phyloP scores from a whole-genome alignment of 345 rosid species.

The Salix viminalis region DNA sequence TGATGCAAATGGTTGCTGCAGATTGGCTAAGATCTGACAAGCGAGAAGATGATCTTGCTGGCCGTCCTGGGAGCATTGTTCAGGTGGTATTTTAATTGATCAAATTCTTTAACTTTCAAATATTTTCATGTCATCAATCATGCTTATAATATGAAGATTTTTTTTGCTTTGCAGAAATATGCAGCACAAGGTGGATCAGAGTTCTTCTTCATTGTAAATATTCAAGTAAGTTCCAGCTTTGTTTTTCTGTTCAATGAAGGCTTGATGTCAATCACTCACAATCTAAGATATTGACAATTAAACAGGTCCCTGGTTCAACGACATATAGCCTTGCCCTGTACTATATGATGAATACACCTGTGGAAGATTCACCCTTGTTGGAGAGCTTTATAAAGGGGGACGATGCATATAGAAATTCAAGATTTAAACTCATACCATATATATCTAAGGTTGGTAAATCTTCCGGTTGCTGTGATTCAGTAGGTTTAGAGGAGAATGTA shows the following conservation, averaged over 20 bases:
- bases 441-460: constrained; percentile 69
- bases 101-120: constrained; percentile 2
- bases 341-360: constrained; percentile 79
- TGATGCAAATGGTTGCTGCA: constrained; percentile 96
- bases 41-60: constrained; percentile 85
- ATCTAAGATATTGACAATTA: constrained; percentile 16
- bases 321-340: constrained; percentile 78
- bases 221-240: constrained; percentile 51
- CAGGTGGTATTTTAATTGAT: constrained; percentile 46
- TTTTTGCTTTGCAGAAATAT: constrained; percentile 60
- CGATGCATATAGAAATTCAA: constrained; percentile 76
- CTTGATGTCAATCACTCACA: not conserved
- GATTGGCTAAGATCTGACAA: constrained; percentile 90
- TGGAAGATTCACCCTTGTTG: constrained; percentile 74
- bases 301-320: constrained; percentile 87
- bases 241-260: constrained; percentile 6
- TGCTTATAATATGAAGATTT: not conserved
- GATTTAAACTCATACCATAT: constrained; percentile 97
- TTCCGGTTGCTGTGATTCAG: not conserved
- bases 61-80: constrained; percentile 86
- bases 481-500: no score
- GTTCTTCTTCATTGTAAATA: constrained; percentile 83
- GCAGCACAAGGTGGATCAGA: constrained; percentile 85
- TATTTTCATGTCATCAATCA: constrained; percentile 1
- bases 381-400: constrained; percentile 77